Base-by-base conservation (phyloP, 2,329 filamentous ascomycete species). In the Didymella glomerata region DNA sequence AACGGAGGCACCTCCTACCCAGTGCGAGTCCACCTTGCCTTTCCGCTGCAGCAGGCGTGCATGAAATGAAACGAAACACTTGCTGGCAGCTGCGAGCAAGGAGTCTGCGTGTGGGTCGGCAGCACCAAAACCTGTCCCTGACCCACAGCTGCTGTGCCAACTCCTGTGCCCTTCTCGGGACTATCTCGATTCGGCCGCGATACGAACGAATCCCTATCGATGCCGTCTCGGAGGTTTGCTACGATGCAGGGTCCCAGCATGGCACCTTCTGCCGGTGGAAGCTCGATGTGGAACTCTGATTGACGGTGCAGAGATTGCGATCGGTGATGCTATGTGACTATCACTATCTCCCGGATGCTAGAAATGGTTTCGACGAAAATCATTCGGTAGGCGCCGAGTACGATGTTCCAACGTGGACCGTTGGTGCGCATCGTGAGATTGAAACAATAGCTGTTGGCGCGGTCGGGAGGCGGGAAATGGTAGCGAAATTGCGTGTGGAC, bases 321-420 rank as follows among this genome's bases (percentile, higher is more conserved):
- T 58, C 47, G 44, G n/a, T 36, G 36, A 10, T 14, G 25, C n/a
- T 32, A 16, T 40, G 36, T 28, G 55, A 44, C 44, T 38, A 53
- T 58, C 55, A 18, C 42, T 22, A 59, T 54, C n/a, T 59, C 47
- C 3, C 25, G 16, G 27, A 7, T 14, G 34, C 41, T 44, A n/a
- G n/a, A 54, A 50, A 28, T 3, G 50, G 56, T 1, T n/a, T 41
- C 25, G 34, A 54, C 34, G 50, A 47, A 47, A 54, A 50, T 50
- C 47, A 25, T 27, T 59, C 56, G 56, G 56, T 47, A 54, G 56
- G 56, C 50, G 56, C 56, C 50, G 56, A 59, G 41, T 47, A 28
- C 46, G 40, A 54, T 28, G 18, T 18, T 34, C 22, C 18, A 46
- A 48, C 18, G 36, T 30, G 14, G 18, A 24, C 13, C 14, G 18